A percentile compares a stretch with the other conserved stretches of the same genome.
phyloP scores from a whole-genome alignment of 371 early-diverging fungal species.

The Catenaria anguillulae region DNA sequence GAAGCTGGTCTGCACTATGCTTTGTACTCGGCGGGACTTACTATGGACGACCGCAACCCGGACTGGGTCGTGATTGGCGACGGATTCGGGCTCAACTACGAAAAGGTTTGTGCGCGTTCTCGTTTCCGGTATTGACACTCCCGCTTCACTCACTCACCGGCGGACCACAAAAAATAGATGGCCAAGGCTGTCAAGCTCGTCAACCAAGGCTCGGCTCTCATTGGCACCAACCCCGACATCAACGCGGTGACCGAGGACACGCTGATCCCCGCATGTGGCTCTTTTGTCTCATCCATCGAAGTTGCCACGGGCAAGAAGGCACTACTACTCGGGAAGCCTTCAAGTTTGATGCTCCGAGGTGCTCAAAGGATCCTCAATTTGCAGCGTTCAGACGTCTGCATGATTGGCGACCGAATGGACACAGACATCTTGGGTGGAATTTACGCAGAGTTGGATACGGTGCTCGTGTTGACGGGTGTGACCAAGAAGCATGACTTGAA shows the following conservation, averaged over 20 bases:
- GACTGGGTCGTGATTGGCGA: constrained; percentile 51
- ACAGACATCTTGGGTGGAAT: constrained; percentile 46
- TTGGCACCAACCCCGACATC: constrained; percentile 50
- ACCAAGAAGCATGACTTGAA: constrained; percentile 34
- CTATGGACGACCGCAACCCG: constrained; percentile 21
- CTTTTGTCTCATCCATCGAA: constrained; percentile 43
- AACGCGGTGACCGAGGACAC: constrained; percentile 39
- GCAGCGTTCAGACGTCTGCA: constrained; percentile 41
- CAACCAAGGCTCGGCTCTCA: constrained; percentile 37
- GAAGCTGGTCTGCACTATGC: constrained; percentile 48
- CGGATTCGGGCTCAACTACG: constrained; percentile 41
- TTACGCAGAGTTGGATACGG: constrained; percentile 43
- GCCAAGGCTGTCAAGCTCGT: constrained; percentile 47
- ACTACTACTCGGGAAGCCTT: constrained; percentile 50
- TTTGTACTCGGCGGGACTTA: constrained; percentile 29
- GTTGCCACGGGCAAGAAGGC: constrained; percentile 46
- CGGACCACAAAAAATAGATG: constrained; percentile 11
- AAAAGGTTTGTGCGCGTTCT: constrained; percentile 21
- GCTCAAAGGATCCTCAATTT: constrained; percentile 41
- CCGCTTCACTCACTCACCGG: no score
- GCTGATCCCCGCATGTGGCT: constrained; percentile 44
- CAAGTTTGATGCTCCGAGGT: constrained; percentile 45
- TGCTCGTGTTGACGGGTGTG: constrained; percentile 46
- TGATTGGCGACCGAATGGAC: constrained; percentile 56
- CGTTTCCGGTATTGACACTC: no score